phyloP scores from a whole-genome alignment of 2,329 filamentous ascomycete genomes.

The Endoconidiophora laricicola region DNA sequence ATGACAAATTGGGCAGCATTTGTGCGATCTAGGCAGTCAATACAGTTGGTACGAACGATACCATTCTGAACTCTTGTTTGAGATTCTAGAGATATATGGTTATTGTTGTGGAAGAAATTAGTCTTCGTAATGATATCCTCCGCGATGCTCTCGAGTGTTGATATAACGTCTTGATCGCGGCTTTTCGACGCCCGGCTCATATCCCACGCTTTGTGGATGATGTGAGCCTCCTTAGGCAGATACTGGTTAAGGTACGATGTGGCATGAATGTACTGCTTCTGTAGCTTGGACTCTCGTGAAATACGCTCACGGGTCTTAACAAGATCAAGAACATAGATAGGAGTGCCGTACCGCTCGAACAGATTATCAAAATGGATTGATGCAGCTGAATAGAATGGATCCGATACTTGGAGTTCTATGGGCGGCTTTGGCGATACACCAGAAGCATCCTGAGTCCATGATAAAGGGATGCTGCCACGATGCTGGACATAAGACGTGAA shows the following conservation, averaged over 20 bases:
- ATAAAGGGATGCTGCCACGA: constrained; percentile 84
- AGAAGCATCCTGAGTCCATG: constrained; percentile 94
- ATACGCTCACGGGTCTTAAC: constrained; percentile 79
- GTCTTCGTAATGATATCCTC: constrained; percentile 73
- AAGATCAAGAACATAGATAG: constrained; percentile 80
- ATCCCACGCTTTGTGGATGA: constrained; percentile 90
- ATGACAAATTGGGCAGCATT: constrained; percentile 98
- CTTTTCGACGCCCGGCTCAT: constrained; percentile 94
- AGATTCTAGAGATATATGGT: constrained; percentile 40
- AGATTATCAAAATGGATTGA: constrained; percentile 90
- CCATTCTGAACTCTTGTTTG: constrained; percentile 65
- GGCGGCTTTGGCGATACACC: constrained; percentile 92
- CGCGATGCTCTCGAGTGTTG: constrained; percentile 74
- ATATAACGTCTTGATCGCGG: constrained; percentile 85
- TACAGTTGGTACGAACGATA: constrained; percentile 88
- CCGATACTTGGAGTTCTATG: constrained; percentile 86
- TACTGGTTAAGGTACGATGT: constrained; percentile 92
- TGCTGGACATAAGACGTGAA: constrained; percentile 97
- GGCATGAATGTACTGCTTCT: constrained; percentile 73
- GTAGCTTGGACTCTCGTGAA: constrained; percentile 77
- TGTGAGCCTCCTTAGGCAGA: constrained; percentile 65
- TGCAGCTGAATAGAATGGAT: constrained; percentile 88
- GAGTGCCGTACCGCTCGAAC: constrained; percentile 82
- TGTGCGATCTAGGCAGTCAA: constrained; percentile 91
- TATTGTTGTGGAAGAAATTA: constrained; percentile 89